Evolutionary conservation across 441 rosid genomes (phyloP).

Genomic region (Brassica balearica): DNA sequence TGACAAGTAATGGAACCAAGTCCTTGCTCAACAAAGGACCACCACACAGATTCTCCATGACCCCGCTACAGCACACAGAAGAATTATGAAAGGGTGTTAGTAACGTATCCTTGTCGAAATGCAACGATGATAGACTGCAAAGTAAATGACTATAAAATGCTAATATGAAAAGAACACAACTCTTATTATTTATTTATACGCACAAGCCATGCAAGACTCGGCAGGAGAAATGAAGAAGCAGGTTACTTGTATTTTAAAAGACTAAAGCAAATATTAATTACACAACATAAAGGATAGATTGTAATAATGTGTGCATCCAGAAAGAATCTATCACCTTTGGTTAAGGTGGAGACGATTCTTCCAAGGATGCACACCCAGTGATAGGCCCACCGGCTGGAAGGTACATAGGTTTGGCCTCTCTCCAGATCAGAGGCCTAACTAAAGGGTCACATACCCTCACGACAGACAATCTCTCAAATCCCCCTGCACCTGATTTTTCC

Average conservation of each 20-base stretch:
- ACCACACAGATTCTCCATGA: background rate
- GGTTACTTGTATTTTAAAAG: slow-evolving; percentile 3
- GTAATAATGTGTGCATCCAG: background rate
- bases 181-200: background rate
- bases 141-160: background rate
- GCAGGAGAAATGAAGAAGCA: background rate
- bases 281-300: background rate
- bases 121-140: slow-evolving; percentile 3
- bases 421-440: slow-evolving; percentile 63
- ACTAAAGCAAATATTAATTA: background rate
- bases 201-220: background rate
- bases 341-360: slow-evolving; percentile 47
- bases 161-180: background rate
- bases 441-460: slow-evolving; percentile 74
- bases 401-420: slow-evolving; percentile 72
- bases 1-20: background rate
- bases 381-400: slow-evolving; percentile 63
- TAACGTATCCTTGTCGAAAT: background rate
- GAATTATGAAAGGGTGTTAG: background rate
- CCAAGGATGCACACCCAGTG: slow-evolving; percentile 74
- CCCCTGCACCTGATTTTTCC: slow-evolving; percentile 61
- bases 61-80: slow-evolving; percentile 1
- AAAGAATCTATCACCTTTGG: slow-evolving; percentile 25
- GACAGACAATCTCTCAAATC: slow-evolving; percentile 59
- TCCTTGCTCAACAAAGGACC: slow-evolving; percentile 15